Percentiles rank a stretch among this genome's conserved stretches.
Conservation (phyloP, 306 rosid genomes). For the Malus sylvestris region DNA sequence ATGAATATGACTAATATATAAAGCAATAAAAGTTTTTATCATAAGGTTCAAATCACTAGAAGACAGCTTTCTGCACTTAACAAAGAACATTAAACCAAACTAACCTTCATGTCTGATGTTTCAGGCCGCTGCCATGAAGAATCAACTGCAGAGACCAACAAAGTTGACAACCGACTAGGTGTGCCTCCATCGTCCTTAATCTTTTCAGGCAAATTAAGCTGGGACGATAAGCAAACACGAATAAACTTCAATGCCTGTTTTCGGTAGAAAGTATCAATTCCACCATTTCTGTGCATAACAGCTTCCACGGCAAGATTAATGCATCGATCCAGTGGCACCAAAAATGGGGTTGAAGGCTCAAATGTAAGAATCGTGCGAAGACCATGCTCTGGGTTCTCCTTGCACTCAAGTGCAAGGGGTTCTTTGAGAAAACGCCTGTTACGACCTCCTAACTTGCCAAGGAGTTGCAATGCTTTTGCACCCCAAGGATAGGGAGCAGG, state of each 20-base stretch:
- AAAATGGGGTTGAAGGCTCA: slow-evolving; percentile 97
- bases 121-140: slow-evolving; percentile 71
- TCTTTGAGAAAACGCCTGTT: slow-evolving; percentile 96
- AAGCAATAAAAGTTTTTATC: not conserved
- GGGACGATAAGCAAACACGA: slow-evolving; percentile 86
- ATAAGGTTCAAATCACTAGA: not conserved
- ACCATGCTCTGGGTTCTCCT: slow-evolving; percentile 98
- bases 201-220: slow-evolving; percentile 91
- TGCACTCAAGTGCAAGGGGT: slow-evolving; percentile 92
- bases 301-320: slow-evolving; percentile 95
- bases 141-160: slow-evolving; percentile 65
- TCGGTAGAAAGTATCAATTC: slow-evolving; percentile 74
- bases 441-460: slow-evolving; percentile 96
- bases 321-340: slow-evolving; percentile 98
- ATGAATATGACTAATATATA: not conserved
- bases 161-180: slow-evolving; percentile 61
- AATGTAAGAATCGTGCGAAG: slow-evolving; percentile 92
- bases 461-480: slow-evolving; percentile 95
- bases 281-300: slow-evolving; percentile 61
- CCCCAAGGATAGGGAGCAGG: slow-evolving; percentile 93
- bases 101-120: slow-evolving; percentile 71
- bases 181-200: slow-evolving; percentile 70
- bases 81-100: slow-evolving; percentile 9
- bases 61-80: not conserved
- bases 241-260: slow-evolving; percentile 88